These are phyloP conservation scores for Takakia lepidozioides DNA, from an alignment of 225 moss, liverwort and hornwort genomes.

Conservation along the genomic window DNA sequence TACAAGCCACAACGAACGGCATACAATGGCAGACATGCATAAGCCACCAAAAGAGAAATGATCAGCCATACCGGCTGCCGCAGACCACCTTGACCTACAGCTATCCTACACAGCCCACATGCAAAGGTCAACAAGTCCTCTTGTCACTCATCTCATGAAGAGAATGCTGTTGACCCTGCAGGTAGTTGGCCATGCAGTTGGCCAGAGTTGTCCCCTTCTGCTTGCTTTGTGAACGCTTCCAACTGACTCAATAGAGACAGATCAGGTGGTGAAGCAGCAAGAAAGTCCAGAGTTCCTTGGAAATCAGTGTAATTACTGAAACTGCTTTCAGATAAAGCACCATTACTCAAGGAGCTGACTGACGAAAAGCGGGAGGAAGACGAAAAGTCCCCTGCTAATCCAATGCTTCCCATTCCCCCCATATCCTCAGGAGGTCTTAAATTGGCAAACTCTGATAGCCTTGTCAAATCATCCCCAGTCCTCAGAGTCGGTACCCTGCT, in stretches of 20 bases:
- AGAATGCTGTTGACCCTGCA: slow-evolving; percentile 34
- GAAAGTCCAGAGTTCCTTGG: slow-evolving; percentile 18
- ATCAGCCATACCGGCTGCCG: no score
- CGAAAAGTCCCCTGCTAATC: slow-evolving; percentile 24
- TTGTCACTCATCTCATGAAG: no score
- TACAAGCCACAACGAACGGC: no score
- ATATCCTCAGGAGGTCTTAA: no score
- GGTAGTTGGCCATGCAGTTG: slow-evolving; percentile 24
- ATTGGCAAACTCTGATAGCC: no score
- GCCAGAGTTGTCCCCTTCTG: slow-evolving; percentile 27
- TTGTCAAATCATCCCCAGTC: no score
- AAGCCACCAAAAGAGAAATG: no score
- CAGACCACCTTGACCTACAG: no score
- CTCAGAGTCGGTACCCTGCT: no score
- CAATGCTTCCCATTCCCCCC: slow-evolving; percentile 17
- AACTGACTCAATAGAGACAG: slow-evolving; percentile 45
- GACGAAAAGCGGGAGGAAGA: slow-evolving; percentile 33
- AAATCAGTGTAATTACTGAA: slow-evolving; percentile 33
- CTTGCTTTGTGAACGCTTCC: slow-evolving; percentile 45
- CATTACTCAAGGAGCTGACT: slow-evolving; percentile 22
- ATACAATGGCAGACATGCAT: no score
- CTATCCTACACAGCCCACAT: no score
- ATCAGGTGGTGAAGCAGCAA: slow-evolving; percentile 30
- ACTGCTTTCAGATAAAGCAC: slow-evolving; percentile 29
- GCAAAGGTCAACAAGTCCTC: no score